phyloP scores from a whole-genome alignment of 2,329 filamentous ascomycete genomes.

The Teratosphaeria destructans region DNA sequence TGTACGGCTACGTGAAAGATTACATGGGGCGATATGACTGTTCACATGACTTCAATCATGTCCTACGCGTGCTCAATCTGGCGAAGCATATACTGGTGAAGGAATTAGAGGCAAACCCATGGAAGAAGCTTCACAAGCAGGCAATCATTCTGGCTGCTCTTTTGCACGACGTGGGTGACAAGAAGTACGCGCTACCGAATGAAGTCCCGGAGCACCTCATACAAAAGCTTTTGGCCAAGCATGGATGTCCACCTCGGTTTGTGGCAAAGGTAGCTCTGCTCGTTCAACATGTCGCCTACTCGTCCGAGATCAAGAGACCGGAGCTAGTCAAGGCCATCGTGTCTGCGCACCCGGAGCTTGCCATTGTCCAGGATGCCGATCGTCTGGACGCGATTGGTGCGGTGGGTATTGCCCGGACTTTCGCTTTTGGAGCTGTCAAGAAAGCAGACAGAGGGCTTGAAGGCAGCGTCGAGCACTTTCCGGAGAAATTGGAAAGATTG shows the following conservation, averaged over 20 bases:
- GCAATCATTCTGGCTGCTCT: constrained; percentile 33
- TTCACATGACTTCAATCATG: constrained; percentile 81
- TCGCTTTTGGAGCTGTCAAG: constrained; percentile 64
- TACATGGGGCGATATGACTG: constrained; percentile 74
- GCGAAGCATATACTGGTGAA: constrained; percentile 45
- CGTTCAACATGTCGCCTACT: constrained; percentile 69
- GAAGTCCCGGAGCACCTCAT: constrained; percentile 49
- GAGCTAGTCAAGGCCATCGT: constrained; percentile 50
- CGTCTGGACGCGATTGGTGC: constrained; percentile 84
- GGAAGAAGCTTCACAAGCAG: constrained; percentile 17
- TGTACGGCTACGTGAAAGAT: constrained; percentile 51
- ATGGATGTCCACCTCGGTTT: constrained; percentile 48
- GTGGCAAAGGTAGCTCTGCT: constrained; percentile 60
- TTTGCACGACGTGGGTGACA: constrained; percentile 82
- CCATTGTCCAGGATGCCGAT: constrained; percentile 85
- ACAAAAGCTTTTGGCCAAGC: constrained; percentile 42
- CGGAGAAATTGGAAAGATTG: constrained; percentile 61
- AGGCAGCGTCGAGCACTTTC: constrained; percentile 63
- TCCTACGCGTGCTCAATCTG: constrained; percentile 64
- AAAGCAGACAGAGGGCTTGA: constrained; percentile 42
- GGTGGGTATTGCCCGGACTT: constrained; percentile 69
- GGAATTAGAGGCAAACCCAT: constrained; percentile 15
- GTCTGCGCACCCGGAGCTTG: constrained; percentile 59
- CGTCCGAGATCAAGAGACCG: constrained; percentile 59
- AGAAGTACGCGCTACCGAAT: constrained; percentile 55